Evolutionary conservation across 257 asterid genomes (phyloP).

Genomic region (Solanum neorickii): DNA sequence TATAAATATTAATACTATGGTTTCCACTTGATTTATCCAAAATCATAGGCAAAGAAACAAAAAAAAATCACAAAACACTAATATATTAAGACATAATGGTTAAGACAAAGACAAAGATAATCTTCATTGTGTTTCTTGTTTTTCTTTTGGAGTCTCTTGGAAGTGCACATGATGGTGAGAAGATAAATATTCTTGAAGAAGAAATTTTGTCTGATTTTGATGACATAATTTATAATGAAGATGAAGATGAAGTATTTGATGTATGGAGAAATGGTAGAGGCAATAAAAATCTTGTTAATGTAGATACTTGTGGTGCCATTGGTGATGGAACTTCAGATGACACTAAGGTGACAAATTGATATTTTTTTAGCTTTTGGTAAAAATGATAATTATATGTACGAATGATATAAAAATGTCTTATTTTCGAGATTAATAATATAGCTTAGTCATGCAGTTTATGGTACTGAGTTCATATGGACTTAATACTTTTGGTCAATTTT

Average conservation of each 20-base stretch:
- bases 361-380: not conserved
- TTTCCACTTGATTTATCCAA: slow-evolving; percentile 26
- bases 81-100: slow-evolving; percentile 30
- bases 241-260: slow-evolving; percentile 30
- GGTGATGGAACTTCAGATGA: slow-evolving; percentile 93
- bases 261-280: slow-evolving; percentile 10
- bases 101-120: slow-evolving; percentile 10
- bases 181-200: not conserved
- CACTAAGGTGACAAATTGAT: slow-evolving; percentile 40
- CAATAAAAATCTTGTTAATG: slow-evolving; percentile 53
- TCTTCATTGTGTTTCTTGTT: slow-evolving; percentile 33
- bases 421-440: not conserved
- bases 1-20: slow-evolving; percentile 31
- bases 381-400: not conserved
- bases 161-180: slow-evolving; percentile 2
- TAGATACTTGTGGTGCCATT: slow-evolving; percentile 75
- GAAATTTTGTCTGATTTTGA: not conserved
- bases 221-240: not conserved
- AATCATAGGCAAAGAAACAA: slow-evolving; percentile 10
- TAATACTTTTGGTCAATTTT: not conserved
- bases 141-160: slow-evolving; percentile 21
- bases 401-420: not conserved
- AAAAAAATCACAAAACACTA: not conserved
- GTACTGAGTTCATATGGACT: not conserved
- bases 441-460: not conserved